phyloP scores from a whole-genome alignment of 2,329 filamentous ascomycete species.

The Fusarium penzigii region DNA sequence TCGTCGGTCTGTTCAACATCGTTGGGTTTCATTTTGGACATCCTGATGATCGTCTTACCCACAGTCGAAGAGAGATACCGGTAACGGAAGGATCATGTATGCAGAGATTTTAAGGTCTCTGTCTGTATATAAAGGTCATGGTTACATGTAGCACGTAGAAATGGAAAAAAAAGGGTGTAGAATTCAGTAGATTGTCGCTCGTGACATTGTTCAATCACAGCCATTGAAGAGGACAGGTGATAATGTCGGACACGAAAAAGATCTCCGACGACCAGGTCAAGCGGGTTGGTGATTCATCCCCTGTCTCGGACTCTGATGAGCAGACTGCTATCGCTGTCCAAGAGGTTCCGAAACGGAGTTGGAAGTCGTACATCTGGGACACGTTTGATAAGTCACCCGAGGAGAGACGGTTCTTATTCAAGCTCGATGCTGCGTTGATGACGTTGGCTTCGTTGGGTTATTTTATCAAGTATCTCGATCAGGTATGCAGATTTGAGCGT shows the following conservation, averaged over 20 bases:
- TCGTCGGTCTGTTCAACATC: too few species aligned
- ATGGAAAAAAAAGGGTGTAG: too few species aligned
- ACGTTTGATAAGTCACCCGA: constrained; percentile 46
- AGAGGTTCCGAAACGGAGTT: constrained; percentile 24
- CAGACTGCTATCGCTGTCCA: constrained; percentile 2
- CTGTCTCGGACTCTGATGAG: constrained; percentile 4
- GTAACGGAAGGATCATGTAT: too few species aligned
- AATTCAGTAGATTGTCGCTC: too few species aligned
- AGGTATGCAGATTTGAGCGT: constrained; percentile 10
- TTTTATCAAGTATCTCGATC: constrained; percentile 42
- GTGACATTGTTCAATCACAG: too few species aligned
- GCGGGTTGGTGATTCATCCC: fast-evolving
- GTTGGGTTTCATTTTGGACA: too few species aligned
- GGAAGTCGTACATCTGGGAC: constrained; percentile 52
- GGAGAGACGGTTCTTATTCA: constrained; percentile 44
- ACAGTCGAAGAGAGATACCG: too few species aligned
- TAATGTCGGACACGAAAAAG: constrained; percentile 4
- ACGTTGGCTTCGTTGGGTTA: constrained; percentile 38
- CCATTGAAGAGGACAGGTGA: too few species aligned
- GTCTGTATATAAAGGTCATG: too few species aligned
- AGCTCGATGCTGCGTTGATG: constrained; percentile 43
- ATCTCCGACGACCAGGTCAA: not conserved
- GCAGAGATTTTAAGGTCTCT: too few species aligned
- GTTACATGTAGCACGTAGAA: too few species aligned
- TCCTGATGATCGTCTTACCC: too few species aligned